Conservation (phyloP, 2,329 filamentous ascomycete species). For the Xenosphaeropsis pyriputrescens region DNA sequence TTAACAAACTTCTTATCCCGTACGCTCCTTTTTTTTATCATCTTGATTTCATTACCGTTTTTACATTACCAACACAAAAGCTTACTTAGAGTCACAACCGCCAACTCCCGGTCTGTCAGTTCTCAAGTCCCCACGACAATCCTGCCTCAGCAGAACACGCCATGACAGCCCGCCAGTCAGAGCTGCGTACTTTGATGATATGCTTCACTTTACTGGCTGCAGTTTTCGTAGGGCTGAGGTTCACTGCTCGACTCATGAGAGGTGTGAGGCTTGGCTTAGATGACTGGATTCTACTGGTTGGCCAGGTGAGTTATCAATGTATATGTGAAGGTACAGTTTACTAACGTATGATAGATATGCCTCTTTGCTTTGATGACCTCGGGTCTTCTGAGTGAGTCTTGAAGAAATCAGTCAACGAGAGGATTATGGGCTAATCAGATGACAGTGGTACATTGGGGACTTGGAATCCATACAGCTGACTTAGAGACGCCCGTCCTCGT, state of each 20-base stretch:
- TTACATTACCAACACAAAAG: no score
- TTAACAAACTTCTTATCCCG: no score
- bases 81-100: no score
- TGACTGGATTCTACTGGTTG: constrained; percentile 6
- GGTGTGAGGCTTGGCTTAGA: constrained; percentile 3
- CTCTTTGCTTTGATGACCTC: neutral
- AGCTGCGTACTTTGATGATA: constrained; percentile 2
- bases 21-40: no score
- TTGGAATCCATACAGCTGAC: constrained; percentile 7
- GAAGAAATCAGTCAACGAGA: neutral
- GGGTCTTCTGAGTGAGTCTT: neutral
- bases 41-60: no score
- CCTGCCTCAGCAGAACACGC: constrained; percentile 5
- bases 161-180: constrained; percentile 1
- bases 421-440: neutral
- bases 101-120: neutral
- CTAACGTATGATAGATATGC: neutral
- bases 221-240: constrained; percentile 5
- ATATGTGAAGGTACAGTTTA: constrained; percentile 8
- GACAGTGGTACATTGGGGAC: constrained; percentile 8
- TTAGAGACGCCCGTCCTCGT: neutral
- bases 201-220: constrained; percentile 2
- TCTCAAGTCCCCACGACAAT: constrained; percentile 1
- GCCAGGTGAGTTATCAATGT: constrained; percentile 12
- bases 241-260: constrained; percentile 2